Evolutionary conservation across 2,329 filamentous ascomycete species (phyloP).

Genomic region (Alternaria longipes): DNA sequence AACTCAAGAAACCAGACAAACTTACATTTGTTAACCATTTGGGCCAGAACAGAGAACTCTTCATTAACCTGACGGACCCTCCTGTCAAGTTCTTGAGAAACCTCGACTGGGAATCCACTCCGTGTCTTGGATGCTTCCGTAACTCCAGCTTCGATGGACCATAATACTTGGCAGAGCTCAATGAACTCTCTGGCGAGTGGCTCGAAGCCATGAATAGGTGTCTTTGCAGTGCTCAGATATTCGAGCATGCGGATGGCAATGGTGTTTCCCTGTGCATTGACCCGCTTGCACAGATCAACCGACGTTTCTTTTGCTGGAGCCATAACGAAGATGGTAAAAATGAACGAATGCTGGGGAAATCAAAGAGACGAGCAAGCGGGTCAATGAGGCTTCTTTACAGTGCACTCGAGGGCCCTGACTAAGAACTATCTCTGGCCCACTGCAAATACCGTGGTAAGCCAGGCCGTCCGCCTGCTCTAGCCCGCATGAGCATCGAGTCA

Average conservation of each 20-base stretch:
- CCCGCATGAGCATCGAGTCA: constrained; percentile 28
- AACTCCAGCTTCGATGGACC: constrained; percentile 73
- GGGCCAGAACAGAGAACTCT: constrained; percentile 70
- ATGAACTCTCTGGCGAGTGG: constrained; percentile 72
- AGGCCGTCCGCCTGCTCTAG: constrained; percentile 31
- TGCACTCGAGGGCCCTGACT: constrained; percentile 24
- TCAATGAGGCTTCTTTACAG: constrained; percentile 24
- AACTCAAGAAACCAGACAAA: neutral
- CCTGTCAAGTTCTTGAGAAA: constrained; percentile 70
- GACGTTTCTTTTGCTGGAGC: constrained; percentile 51
- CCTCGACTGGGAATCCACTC: constrained; percentile 66
- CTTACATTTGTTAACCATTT: constrained; percentile 64
- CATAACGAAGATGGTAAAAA: constrained; percentile 30
- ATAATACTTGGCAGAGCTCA: constrained; percentile 63
- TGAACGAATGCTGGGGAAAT: constrained; percentile 11
- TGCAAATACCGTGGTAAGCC: constrained; percentile 23
- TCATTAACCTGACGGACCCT: constrained; percentile 69
- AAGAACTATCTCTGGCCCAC: constrained; percentile 16
- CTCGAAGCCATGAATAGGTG: constrained; percentile 54
- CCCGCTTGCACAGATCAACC: constrained; percentile 65
- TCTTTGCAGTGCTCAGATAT: constrained; percentile 46
- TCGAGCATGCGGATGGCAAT: constrained; percentile 62
- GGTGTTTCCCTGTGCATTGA: constrained; percentile 61
- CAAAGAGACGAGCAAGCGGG: constrained; percentile 15
- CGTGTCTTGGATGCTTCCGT: constrained; percentile 53